These are phyloP conservation scores for Fraxinus excelsior DNA, from an alignment of 257 asterid species.

Conservation along the genomic window DNA sequence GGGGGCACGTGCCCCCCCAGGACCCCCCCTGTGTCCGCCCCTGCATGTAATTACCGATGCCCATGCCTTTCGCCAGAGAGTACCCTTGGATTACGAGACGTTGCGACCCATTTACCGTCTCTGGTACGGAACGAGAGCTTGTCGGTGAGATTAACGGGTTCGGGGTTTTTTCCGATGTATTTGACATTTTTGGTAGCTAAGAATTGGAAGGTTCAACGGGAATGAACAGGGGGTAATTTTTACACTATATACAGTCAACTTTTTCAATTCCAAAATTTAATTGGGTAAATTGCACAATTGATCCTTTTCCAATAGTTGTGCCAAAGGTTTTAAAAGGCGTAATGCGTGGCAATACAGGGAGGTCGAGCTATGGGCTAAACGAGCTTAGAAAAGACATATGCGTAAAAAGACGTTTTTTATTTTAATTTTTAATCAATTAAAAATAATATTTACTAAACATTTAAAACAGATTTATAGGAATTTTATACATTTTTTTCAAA, in stretches of 20 bases:
- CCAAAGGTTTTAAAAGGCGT: too few relatives aligned
- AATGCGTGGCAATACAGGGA: too few relatives aligned
- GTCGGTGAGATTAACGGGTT: constrained; percentile 44
- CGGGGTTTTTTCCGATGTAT: constrained; percentile 31
- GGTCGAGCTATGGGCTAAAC: too few relatives aligned
- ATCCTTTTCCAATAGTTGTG: too few relatives aligned
- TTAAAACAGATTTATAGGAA: too few relatives aligned
- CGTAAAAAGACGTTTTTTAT: too few relatives aligned
- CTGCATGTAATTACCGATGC: constrained; percentile 72
- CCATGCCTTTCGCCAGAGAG: constrained; percentile 78
- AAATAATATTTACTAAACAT: too few relatives aligned
- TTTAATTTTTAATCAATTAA: too few relatives aligned
- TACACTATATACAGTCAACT: neutral
- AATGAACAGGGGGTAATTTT: neutral
- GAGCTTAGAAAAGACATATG: too few relatives aligned
- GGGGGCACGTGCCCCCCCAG: too few relatives aligned
- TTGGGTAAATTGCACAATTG: neutral
- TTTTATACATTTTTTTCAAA: too few relatives aligned
- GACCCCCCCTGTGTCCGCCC: too few relatives aligned
- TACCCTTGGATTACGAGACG: constrained; percentile 74
- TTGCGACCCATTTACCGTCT: constrained; percentile 77
- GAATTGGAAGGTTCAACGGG: neutral
- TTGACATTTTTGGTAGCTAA: constrained; percentile 29
- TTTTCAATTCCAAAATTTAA: neutral
- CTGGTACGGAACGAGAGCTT: constrained; percentile 67